Percentiles rank a stretch among this genome's conserved stretches.
These are phyloP conservation scores for Candida maesae DNA, from an alignment of 805 yeast species.

Conservation along the genomic window DNA sequence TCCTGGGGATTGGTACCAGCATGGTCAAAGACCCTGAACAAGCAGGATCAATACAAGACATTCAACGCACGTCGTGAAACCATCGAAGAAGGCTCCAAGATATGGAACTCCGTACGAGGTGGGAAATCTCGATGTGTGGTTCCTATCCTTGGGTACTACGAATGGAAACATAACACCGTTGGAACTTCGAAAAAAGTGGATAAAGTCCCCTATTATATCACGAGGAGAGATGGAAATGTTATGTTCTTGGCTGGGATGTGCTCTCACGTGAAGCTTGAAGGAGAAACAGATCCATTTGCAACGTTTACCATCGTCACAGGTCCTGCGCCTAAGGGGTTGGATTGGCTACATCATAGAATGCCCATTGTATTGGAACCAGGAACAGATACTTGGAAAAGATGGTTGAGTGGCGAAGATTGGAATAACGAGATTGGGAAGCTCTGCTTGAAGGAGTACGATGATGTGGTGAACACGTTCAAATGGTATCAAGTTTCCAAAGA, in stretches of 20 bases:
- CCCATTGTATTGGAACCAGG: conserved; percentile 68
- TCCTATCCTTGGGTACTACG: conserved; percentile 82
- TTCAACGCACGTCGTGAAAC: conserved; percentile 78
- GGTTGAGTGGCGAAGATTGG: conserved; percentile 53
- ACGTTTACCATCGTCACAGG: conserved; percentile 75
- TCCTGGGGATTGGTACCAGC: conserved; percentile 77
- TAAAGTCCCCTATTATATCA: conserved; percentile 65
- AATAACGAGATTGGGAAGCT: conserved; percentile 33
- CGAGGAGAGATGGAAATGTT: conserved; percentile 46
- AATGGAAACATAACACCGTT: conserved; percentile 50
- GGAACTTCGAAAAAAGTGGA: conserved; percentile 31
- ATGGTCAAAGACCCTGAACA: conserved; percentile 47
- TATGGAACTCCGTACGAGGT: conserved; percentile 53
- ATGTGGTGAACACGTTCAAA: conserved; percentile 32
- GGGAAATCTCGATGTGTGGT: conserved; percentile 61
- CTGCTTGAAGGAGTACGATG: conserved; percentile 37
- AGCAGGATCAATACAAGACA: conserved; percentile 39
- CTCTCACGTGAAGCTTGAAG: conserved; percentile 22
- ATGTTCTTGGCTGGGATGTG: conserved; percentile 66
- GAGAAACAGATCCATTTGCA: conserved; percentile 26
- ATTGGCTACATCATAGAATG: conserved; percentile 75
- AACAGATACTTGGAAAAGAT: conserved; percentile 50
- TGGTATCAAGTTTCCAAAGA: conserved; percentile 54
- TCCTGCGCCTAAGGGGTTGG: conserved; percentile 55
- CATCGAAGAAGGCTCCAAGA: conserved; percentile 39